Evolutionary conservation across 2,329 filamentous ascomycete genomes (phyloP), one percentile per base, ranked within the genome.

Genomic region (Ophiostoma perfectum): DNA sequence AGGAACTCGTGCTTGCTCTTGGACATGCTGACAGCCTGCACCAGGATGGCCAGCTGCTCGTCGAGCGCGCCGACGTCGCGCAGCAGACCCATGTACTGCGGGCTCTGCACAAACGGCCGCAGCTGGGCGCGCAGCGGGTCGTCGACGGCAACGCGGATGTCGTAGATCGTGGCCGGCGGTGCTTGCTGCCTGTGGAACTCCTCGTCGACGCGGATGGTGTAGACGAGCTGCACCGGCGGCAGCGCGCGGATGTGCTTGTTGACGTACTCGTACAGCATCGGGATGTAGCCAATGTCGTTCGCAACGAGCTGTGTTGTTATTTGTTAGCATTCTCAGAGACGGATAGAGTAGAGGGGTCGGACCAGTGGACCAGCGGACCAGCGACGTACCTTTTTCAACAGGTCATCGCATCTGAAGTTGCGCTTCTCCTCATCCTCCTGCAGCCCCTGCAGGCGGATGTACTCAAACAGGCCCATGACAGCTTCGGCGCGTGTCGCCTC

Each of bases 361-460:
- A 27, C 27, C 27, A 27, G 27, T 27, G 27, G 27, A 27, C 27
- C 27, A 27, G 27, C 27, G 27, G 2, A 27, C 27, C 27, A 27
- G 27, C 27, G 27, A 27, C 27, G 27, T 27, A 27, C 27, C 27
- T 93, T 87, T 79, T 86, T 90, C 66, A 99, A 78, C 64, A 89
- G 84, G 60, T 93, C 90, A 75, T 99, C 94, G 75, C 95, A 98
- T 52, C 91, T 89, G 74, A 99, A 94, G 70, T 91, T 90, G 71
- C 95, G 87, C 81, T 95, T 95, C 77, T 99, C 95, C 70, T 98
- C 94, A 72, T 97, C 93, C 76, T 97, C 94, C 77, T 96, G 92
- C 64, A 99, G 81, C 18, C 89, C 88, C 82, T 91, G 90, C 27
- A 91, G 84, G 73, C 92, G 89, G 72, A 97, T 91, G 75, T 99